Evolutionary conservation across 306 rosid genomes (phyloP), one percentile per base, ranked within the genome.

Genomic region (Dicorynia guianensis): DNA sequence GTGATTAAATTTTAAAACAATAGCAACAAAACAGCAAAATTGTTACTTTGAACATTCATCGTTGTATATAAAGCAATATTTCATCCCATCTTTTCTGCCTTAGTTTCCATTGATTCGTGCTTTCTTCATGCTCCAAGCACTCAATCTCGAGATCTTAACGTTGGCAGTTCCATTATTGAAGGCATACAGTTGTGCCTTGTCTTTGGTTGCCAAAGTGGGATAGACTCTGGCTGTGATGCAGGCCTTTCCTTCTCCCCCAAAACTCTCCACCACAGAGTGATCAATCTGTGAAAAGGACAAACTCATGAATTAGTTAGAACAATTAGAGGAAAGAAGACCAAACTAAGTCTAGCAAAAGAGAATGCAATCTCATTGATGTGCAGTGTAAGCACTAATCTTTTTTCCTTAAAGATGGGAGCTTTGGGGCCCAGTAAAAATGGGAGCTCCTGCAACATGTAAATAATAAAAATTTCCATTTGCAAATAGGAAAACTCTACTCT

Each of bases 211-310:
- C 81, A 86, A 42, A 5, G 84, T 83, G 59, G 96, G 96, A 76
- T 88, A 90, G n/a, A 90, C 96, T 75, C 91, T 85, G 0, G 96
- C 81, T 13, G 90, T 86, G 35, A 90, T 88, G 71, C 84, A 78
- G 7, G 77, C 86, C 50, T 74, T 87, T 11, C 93, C 93, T 59
- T 85, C 55, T 19, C 85, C 91, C 18, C 87, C 91, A 78, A 90
- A 88, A 80, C 96, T 87, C 83, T 90, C 91, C 62, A 90, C 91
- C 44, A 85, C 67, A 2, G 93, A 90, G 73, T 86, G 89, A 69
- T 90, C 93, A 61, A 90, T 90, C 91, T 90, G 83, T 39, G 4
- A 54, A 70, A 42, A 19, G 7, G 1, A 60, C 33, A 62, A 63
- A 5, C 30, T 38, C 39, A 40, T 34, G 8, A 52, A 77, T 68